Conservation (phyloP, 2,329 filamentous ascomycete species). For the Pseudogymnoascus sp. region DNA sequence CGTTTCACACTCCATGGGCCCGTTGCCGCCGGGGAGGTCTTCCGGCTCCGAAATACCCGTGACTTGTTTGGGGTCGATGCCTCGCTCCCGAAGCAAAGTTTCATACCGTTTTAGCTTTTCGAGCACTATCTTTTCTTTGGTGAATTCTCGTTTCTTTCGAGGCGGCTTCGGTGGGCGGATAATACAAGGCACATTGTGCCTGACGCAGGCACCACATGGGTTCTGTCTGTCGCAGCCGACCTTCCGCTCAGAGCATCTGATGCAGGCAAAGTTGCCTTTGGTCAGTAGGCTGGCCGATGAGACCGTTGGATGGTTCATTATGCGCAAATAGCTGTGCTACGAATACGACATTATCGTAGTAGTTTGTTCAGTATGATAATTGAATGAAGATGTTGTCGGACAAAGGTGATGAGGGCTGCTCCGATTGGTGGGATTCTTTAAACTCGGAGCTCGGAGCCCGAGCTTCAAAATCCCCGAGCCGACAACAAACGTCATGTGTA, state of each 20-base stretch:
- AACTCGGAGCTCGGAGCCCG: background rate
- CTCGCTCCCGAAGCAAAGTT: constrained; percentile 16
- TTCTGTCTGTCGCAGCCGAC: constrained; percentile 35
- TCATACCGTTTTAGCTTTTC: constrained; percentile 17
- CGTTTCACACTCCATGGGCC: constrained; percentile 3
- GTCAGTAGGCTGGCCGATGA: background rate
- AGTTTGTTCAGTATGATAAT: background rate
- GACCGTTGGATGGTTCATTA: background rate
- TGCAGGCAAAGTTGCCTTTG: constrained; percentile 10
- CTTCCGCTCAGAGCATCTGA: constrained; percentile 26
- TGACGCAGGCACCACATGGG: constrained; percentile 39
- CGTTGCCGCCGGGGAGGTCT: background rate
- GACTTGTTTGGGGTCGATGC: constrained; percentile 18
- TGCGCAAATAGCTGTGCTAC: background rate
- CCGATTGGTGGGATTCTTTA: constrained; percentile 9
- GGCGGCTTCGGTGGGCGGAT: constrained; percentile 10
- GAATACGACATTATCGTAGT: background rate
- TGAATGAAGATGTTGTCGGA: background rate
- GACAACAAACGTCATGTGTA: background rate
- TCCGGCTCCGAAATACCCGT: constrained; percentile 12
- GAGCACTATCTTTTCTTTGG: constrained; percentile 11
- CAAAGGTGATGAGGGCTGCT: background rate
- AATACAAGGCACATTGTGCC: constrained; percentile 17
- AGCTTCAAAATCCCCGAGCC: constrained; percentile 11
- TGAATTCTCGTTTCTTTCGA: constrained; percentile 10